These are phyloP conservation scores for Setomelanomma holmii DNA, from an alignment of 2,329 filamentous ascomycete genomes.

Conservation along the genomic window DNA sequence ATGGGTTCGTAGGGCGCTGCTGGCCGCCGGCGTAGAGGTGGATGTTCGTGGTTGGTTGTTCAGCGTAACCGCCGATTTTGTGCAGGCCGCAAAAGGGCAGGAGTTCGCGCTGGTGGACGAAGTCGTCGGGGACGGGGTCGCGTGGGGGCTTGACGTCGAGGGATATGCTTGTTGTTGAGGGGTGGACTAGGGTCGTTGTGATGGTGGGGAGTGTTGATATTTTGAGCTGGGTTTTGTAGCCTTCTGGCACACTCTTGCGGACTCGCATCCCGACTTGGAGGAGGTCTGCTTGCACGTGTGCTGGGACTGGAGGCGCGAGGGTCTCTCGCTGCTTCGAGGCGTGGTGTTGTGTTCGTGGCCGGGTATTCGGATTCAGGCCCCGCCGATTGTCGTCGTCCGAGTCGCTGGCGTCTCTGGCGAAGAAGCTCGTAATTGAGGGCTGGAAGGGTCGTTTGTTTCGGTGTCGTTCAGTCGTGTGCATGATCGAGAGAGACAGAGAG, in stretches of 20 bases:
- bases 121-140: constrained; percentile 27
- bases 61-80: constrained; percentile 72
- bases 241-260: constrained; percentile 90
- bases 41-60: constrained; percentile 59
- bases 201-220: constrained; percentile 34
- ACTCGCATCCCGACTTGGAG: constrained; percentile 93
- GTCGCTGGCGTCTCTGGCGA: constrained; percentile 33
- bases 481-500: constrained; percentile 15
- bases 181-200: constrained; percentile 32
- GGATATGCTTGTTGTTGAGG: constrained; percentile 12
- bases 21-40: constrained; percentile 46
- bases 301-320: constrained; percentile 63
- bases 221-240: constrained; percentile 78
- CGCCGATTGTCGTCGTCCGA: constrained; percentile 30
- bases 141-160: constrained; percentile 33
- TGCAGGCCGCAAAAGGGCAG: constrained; percentile 82
- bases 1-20: constrained; percentile 31
- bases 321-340: constrained; percentile 19
- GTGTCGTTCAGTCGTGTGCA: constrained; percentile 35
- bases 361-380: constrained; percentile 37
- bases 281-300: constrained; percentile 78
- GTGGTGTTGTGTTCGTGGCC: constrained; percentile 24
- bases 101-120: constrained; percentile 64
- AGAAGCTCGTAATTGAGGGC: constrained; percentile 55
- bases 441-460: constrained; percentile 54